These are phyloP conservation scores for Anthracocystis panici-leucophaei DNA, from an alignment of 1,284 basidiomycete species.

Conservation along the genomic window DNA sequence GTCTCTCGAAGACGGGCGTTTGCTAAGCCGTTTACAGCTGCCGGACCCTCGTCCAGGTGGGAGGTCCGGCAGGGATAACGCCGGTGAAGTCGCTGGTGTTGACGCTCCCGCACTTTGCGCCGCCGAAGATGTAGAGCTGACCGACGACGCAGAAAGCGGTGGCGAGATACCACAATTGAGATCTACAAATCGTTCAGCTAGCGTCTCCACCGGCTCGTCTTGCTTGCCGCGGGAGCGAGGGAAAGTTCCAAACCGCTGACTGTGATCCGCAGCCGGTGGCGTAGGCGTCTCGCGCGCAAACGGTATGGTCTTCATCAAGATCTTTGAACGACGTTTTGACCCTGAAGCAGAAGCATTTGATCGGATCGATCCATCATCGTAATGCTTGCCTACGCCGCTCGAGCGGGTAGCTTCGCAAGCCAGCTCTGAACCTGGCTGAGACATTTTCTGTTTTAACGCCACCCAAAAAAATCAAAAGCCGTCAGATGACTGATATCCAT, in stretches of 20 bases:
- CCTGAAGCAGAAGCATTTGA: conserved; percentile 12
- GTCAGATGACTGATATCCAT: no score
- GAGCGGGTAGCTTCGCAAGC: conserved; percentile 38
- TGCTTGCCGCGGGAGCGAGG: conserved; percentile 14
- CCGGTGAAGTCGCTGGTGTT: conserved; percentile 27
- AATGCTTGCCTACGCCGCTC: conserved; percentile 15
- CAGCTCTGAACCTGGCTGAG: conserved; percentile 44
- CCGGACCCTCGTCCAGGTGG: conserved; percentile 10
- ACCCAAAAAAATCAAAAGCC: not conserved
- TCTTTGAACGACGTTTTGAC: conserved; percentile 24
- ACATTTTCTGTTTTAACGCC: conserved; percentile 25
- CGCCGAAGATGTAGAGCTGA: conserved; percentile 13
- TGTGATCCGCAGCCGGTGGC: conserved; percentile 2
- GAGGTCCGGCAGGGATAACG: conserved; percentile 5
- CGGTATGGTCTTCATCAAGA: conserved; percentile 51
- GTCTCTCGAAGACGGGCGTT: conserved; percentile 9
- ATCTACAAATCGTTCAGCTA: conserved; percentile 17
- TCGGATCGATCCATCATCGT: conserved; percentile 14
- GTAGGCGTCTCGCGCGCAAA: conserved; percentile 16
- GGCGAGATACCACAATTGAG: conserved; percentile 15
- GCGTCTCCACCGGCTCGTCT: conserved; percentile 19
- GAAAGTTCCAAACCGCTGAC: conserved; percentile 23
- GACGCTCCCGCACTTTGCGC: not conserved
- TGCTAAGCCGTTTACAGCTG: conserved; percentile 4
- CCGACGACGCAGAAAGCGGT: conserved; percentile 16